Conservation (phyloP, 179 eudicot genomes). For the Beta macrorhiza region DNA sequence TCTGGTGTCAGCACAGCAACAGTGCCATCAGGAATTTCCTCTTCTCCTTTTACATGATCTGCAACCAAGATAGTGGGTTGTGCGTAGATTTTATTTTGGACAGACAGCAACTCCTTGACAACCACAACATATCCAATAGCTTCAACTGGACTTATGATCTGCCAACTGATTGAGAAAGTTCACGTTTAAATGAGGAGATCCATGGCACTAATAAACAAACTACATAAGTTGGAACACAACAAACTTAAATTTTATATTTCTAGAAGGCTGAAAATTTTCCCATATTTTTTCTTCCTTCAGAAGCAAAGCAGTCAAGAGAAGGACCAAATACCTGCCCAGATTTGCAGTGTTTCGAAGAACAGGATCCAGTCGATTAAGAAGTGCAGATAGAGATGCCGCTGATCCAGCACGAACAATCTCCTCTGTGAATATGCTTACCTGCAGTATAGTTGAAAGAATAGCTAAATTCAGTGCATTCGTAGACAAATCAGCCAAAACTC, state of each 20-base stretch:
- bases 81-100: constrained; percentile 76
- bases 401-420: constrained; percentile 98
- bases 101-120: constrained; percentile 85
- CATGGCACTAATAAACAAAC: background rate
- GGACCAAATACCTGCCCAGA: constrained; percentile 73
- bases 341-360: constrained; percentile 85
- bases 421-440: constrained; percentile 94
- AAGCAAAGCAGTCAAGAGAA: background rate
- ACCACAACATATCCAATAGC: constrained; percentile 86
- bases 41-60: constrained; percentile 93
- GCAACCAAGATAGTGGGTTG: constrained; percentile 90
- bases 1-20: constrained; percentile 96
- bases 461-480: constrained; percentile 9
- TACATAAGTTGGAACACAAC: background rate
- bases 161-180: constrained; percentile 70
- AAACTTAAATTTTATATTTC: background rate
- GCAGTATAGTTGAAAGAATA: constrained; percentile 31
- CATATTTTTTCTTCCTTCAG: background rate
- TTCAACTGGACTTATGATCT: constrained; percentile 97
- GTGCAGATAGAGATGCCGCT: constrained; percentile 94
- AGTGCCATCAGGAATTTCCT: constrained; percentile 97
- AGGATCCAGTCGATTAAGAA: constrained; percentile 93
- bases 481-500: background rate
- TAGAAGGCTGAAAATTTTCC: background rate
- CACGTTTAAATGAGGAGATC: constrained; percentile 24